Evolutionary conservation across 257 asterid species (phyloP).

Genomic region (Solanum habrochaites): DNA sequence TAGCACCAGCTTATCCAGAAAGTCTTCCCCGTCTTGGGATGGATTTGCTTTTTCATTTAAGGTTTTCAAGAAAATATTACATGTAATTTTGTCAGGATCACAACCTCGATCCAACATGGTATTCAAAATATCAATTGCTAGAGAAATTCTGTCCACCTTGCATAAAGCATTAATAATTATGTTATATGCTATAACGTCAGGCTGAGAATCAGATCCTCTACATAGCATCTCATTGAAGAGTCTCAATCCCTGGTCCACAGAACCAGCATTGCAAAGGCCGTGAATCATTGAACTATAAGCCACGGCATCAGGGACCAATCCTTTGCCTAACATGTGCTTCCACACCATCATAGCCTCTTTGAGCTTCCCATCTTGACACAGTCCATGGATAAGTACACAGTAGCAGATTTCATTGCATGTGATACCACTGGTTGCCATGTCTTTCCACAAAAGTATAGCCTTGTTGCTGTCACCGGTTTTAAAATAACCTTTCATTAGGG

Average conservation of each 20-base stretch:
- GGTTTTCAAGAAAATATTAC: conserved; percentile 57
- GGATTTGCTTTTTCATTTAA: conserved; percentile 48
- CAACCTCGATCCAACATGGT: conserved; percentile 66
- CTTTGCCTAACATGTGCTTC: conserved; percentile 66
- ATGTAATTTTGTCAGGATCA: conserved; percentile 74
- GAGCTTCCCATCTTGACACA: conserved; percentile 61
- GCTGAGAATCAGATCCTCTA: conserved; percentile 36
- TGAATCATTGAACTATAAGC: conserved; percentile 83
- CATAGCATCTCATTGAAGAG: conserved; percentile 80
- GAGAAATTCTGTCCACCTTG: conserved; percentile 46
- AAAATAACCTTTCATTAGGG: conserved; percentile 82
- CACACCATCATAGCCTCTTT: conserved; percentile 71
- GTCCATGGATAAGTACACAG: conserved; percentile 71
- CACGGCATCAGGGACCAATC: conserved; percentile 61
- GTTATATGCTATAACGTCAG: conserved; percentile 73
- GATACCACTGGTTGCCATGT: conserved; percentile 38
- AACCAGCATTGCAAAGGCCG: conserved; percentile 69
- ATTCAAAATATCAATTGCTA: conserved; percentile 60
- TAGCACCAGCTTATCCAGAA: conserved; percentile 65
- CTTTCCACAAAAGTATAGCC: conserved; percentile 69
- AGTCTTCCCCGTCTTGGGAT: conserved; percentile 49
- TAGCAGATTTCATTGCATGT: conserved; percentile 50
- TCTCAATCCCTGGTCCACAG: conserved; percentile 54
- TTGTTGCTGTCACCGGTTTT: conserved; percentile 45
- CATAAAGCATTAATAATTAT: conserved; percentile 67